Evolutionary conservation across 495 filamentous ascomycete species (phyloP).

Genomic region (Tuber borchii): DNA sequence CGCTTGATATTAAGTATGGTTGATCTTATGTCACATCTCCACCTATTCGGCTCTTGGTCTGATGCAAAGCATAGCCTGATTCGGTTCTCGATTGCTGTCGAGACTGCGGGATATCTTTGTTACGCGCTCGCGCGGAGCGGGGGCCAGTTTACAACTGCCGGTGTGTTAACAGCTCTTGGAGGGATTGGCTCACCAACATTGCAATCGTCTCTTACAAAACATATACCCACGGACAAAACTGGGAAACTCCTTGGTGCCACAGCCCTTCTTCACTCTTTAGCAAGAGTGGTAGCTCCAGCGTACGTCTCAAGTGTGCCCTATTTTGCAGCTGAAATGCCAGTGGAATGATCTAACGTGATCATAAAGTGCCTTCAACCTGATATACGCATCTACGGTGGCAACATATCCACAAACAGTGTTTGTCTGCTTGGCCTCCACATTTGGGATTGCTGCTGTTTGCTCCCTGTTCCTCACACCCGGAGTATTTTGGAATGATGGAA

Average conservation of each 20-base stretch:
- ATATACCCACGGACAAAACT: constrained; percentile 71
- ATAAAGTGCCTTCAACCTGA: constrained; percentile 61
- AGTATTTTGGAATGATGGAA: constrained; percentile 25
- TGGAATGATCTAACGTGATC: neutral
- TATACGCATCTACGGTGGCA: constrained; percentile 75
- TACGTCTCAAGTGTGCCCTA: neutral
- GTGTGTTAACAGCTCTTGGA: constrained; percentile 65
- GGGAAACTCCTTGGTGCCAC: constrained; percentile 81
- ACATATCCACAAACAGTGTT: constrained; percentile 76
- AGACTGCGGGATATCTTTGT: constrained; percentile 67
- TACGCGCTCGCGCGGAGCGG: constrained; percentile 59
- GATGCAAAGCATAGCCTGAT: constrained; percentile 50
- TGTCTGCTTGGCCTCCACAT: constrained; percentile 60
- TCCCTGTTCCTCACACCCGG: constrained; percentile 47
- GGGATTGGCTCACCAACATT: constrained; percentile 78
- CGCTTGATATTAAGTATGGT: constrained; percentile 56
- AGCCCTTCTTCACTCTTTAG: constrained; percentile 76
- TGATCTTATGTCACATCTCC: neutral
- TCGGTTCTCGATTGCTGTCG: constrained; percentile 67
- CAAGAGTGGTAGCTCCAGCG: constrained; percentile 68
- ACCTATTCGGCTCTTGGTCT: neutral
- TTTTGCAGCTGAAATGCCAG: neutral
- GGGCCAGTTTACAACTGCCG: constrained; percentile 57
- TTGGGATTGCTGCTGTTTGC: constrained; percentile 63
- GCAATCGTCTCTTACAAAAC: constrained; percentile 78